A percentile compares a stretch with the other conserved stretches of the same genome.
Conservation (phyloP, 1,284 basidiomycete species). For the Ganoderma boninense region DNA sequence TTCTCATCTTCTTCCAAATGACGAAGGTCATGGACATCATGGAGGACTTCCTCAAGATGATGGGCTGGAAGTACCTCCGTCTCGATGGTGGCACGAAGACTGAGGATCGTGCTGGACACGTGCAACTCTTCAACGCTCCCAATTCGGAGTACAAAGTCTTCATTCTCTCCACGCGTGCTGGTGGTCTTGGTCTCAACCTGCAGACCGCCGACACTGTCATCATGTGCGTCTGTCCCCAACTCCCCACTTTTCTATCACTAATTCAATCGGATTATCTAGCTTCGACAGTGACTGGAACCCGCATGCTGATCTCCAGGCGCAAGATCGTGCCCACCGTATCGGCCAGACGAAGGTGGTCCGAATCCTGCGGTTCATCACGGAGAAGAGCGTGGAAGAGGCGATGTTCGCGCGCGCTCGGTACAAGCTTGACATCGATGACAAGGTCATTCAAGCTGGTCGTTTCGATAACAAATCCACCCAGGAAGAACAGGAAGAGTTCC, state of each 20-base stretch:
- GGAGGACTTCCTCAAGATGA: conserved; percentile 96
- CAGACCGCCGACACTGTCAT: conserved; percentile 99
- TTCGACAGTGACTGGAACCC: conserved; percentile 98
- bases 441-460: conserved; percentile 98
- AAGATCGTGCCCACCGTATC: conserved; percentile 99
- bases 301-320: conserved; percentile 97
- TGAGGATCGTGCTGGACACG: conserved; percentile 93
- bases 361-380: conserved; percentile 96
- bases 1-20: conserved; percentile 99
- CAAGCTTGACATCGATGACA: conserved; percentile 99
- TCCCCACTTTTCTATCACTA: not conserved
- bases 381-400: conserved; percentile 98
- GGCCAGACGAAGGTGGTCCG: conserved; percentile 99
- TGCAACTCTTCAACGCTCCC: conserved; percentile 92
- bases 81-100: conserved; percentile 99
- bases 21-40: conserved; percentile 99
- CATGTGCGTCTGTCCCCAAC: conserved; percentile 73
- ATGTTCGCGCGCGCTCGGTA: conserved; percentile 95
- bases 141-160: conserved; percentile 94
- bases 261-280: conserved; percentile 44
- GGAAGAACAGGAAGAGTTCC: conserved; percentile 95
- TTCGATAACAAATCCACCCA: conserved; percentile 99
- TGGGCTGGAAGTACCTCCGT: conserved; percentile 91
- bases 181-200: conserved; percentile 97
- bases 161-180: conserved; percentile 95